Conservation (phyloP, 2,329 filamentous ascomycete species). For the Neofusicoccum umdonicola region DNA sequence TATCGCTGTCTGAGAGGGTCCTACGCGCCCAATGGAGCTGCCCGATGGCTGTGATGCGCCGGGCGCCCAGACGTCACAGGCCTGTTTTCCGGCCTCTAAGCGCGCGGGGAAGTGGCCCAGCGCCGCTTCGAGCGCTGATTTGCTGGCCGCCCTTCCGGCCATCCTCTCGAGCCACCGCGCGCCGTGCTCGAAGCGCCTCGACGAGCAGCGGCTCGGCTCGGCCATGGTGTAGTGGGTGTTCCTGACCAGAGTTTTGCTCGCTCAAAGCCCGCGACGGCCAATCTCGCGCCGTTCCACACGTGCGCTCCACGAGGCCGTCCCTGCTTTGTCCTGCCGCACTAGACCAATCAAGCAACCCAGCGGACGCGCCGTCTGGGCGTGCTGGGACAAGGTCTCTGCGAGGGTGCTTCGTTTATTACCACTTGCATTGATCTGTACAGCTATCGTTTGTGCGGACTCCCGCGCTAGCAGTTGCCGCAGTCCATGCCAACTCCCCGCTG, state of each 20-base stretch:
- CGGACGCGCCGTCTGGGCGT: not conserved
- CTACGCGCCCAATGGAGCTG: not conserved
- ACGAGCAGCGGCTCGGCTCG: slow-evolving; percentile 9
- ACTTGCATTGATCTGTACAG: slow-evolving; percentile 7
- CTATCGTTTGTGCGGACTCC: not conserved
- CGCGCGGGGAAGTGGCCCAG: slow-evolving; percentile 14
- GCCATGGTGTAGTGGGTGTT: not conserved
- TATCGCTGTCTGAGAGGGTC: not conserved
- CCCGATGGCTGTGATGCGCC: slow-evolving; percentile 5
- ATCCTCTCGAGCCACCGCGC: not conserved
- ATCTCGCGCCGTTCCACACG: not conserved
- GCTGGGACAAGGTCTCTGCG: not conserved
- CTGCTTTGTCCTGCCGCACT: not conserved
- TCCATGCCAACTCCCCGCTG: not conserved
- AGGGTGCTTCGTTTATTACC: not conserved
- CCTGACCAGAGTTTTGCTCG: not conserved
- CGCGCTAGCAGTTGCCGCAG: not conserved
- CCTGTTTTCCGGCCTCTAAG: slow-evolving; percentile 1
- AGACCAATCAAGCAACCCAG: not conserved
- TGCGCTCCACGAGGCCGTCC: not conserved
- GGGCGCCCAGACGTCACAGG: slow-evolving; percentile 7
- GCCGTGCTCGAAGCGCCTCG: not conserved
- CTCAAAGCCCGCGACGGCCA: not conserved
- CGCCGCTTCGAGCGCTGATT: not conserved
- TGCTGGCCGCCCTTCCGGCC: not conserved